phyloP scores from a whole-genome alignment of 805 yeast species.

The Pichia manshurica region DNA sequence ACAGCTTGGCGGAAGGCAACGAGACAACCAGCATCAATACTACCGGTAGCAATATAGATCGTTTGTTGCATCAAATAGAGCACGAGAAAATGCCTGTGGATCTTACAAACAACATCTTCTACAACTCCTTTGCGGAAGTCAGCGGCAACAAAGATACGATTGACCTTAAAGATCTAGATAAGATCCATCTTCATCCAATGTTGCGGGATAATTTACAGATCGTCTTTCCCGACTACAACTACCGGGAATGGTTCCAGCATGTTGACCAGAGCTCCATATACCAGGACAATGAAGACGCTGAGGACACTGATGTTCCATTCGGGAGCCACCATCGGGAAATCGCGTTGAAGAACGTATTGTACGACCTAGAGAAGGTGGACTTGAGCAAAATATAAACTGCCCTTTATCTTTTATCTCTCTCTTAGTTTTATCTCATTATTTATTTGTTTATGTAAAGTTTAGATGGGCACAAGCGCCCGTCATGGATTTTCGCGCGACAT shows the following conservation, averaged over 20 bases:
- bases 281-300: conserved; percentile 6
- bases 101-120: neutral
- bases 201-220: conserved; percentile 12
- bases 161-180: conserved; percentile 34
- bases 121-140: conserved; percentile 3
- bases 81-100: neutral
- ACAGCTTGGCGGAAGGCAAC: neutral
- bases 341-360: conserved; percentile 7
- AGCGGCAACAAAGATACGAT: conserved; percentile 17
- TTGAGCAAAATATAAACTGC: conserved; percentile 3
- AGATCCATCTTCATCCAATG: conserved; percentile 25
- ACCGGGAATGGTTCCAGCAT: conserved; percentile 12
- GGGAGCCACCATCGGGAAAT: neutral
- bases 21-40: neutral
- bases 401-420: too few relatives aligned
- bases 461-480: too few relatives aligned
- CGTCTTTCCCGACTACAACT: conserved; percentile 14
- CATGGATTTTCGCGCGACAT: too few relatives aligned
- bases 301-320: neutral
- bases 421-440: too few relatives aligned
- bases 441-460: too few relatives aligned
- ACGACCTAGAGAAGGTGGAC: conserved; percentile 9
- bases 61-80: neutral
- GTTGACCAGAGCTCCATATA: conserved; percentile 13
- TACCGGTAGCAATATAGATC: neutral